These are phyloP conservation scores for Lentinula sp. DNA, from an alignment of 768 basidiomycete species.

Conservation along the genomic window DNA sequence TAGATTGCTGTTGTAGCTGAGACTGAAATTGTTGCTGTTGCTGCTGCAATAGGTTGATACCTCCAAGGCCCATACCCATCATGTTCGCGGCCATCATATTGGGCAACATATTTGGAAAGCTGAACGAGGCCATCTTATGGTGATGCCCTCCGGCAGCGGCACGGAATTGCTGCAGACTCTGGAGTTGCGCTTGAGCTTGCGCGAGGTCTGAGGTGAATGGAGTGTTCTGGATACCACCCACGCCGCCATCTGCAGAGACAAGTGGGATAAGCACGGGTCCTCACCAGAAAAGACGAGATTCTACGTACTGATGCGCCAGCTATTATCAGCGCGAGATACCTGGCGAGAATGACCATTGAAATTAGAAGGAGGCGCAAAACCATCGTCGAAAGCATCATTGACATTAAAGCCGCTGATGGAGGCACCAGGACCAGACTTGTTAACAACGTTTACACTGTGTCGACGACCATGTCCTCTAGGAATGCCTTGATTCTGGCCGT, in stretches of 20 bases:
- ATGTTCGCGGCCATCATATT: constrained; percentile 97
- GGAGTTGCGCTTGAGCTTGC: constrained; percentile 93
- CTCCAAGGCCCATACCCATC: constrained; percentile 83
- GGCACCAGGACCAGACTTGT: constrained; percentile 44
- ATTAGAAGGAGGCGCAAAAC: constrained; percentile 55
- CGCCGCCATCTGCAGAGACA: constrained; percentile 56
- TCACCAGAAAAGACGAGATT: constrained; percentile 1
- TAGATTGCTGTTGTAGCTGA: constrained; percentile 89
- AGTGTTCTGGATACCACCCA: constrained; percentile 59
- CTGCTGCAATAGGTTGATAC: constrained; percentile 83
- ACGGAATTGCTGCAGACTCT: constrained; percentile 94
- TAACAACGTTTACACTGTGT: constrained; percentile 89
- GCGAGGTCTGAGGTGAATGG: constrained; percentile 81
- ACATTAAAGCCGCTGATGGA: constrained; percentile 51
- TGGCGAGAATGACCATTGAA: constrained; percentile 71
- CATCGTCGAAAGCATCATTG: constrained; percentile 75
- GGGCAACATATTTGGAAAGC: constrained; percentile 96
- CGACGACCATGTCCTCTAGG: constrained; percentile 84
- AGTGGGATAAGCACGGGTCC: not conserved
- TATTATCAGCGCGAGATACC: constrained; percentile 70
- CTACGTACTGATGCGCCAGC: constrained; percentile 84
- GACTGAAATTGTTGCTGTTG: constrained; percentile 95
- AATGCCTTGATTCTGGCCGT: constrained; percentile 57
- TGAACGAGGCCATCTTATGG: constrained; percentile 96
- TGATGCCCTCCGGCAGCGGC: constrained; percentile 93